These are phyloP conservation scores for Clausena lansium DNA, from an alignment of 345 rosid genomes.

Conservation along the genomic window DNA sequence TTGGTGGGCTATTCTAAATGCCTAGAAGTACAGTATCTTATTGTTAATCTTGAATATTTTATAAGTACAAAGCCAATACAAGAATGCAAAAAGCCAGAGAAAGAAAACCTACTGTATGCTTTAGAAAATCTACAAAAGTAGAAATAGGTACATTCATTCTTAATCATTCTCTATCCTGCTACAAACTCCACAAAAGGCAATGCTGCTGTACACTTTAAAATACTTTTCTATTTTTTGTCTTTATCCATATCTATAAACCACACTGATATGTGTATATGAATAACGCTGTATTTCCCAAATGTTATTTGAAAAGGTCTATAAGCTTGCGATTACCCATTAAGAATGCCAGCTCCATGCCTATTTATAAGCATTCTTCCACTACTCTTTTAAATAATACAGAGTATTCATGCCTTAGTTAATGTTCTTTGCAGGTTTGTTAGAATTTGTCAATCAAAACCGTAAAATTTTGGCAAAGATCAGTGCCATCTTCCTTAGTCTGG, in stretches of 20 bases:
- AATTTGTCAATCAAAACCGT: slow-evolving; percentile 66
- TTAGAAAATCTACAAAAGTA: not conserved
- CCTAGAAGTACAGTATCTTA: not conserved
- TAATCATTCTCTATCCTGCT: not conserved
- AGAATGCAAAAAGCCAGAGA: not conserved
- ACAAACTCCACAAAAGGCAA: not conserved
- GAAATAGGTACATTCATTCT: not conserved
- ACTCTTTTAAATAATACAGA: not conserved
- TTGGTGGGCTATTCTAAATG: not conserved
- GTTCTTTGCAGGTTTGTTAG: slow-evolving; percentile 54
- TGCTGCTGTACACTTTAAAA: not conserved
- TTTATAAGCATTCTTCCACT: not conserved
- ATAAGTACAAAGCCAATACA: not conserved
- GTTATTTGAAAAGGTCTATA: too few relatives aligned
- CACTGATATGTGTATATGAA: too few relatives aligned
- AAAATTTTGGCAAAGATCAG: slow-evolving; percentile 61
- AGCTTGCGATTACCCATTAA: too few relatives aligned
- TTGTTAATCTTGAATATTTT: not conserved
- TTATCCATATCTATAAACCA: not conserved
- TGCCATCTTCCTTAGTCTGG: slow-evolving; percentile 73
- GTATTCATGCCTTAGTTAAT: slow-evolving; percentile 11
- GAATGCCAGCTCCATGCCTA: too few relatives aligned
- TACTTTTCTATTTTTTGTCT: not conserved
- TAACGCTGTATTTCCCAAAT: too few relatives aligned
- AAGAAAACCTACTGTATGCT: not conserved